Percentiles rank a stretch among this genome's conserved stretches.
Conservation (phyloP, 495 filamentous ascomycete genomes). For the Xylaria acuta region DNA sequence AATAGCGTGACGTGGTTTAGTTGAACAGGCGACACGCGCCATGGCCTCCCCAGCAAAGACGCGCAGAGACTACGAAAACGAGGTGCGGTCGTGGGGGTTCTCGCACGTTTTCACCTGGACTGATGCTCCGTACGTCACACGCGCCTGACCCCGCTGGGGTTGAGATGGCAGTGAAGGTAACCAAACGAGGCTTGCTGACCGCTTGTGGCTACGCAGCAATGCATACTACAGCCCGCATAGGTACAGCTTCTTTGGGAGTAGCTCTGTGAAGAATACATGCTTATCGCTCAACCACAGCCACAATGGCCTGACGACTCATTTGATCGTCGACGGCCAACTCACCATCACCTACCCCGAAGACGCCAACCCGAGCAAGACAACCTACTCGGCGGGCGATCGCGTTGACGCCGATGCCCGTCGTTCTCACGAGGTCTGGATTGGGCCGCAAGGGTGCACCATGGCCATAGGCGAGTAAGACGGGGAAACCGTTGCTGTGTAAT, state of each 20-base stretch:
- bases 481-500: neutral
- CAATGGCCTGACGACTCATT: conserved; percentile 71
- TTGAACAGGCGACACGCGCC: neutral
- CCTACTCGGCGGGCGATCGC: conserved; percentile 69
- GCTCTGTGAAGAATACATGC: neutral
- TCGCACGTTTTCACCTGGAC: conserved; percentile 79
- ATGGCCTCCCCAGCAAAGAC: conserved; percentile 30
- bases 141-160: neutral
- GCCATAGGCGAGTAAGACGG: conserved; percentile 75
- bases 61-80: conserved; percentile 52
- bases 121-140: conserved; percentile 69
- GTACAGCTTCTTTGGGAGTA: neutral
- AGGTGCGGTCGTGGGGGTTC: conserved; percentile 81
- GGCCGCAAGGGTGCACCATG: conserved; percentile 77
- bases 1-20: neutral
- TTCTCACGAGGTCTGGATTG: conserved; percentile 86
- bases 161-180: conserved; percentile 13
- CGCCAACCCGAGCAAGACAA: conserved; percentile 64
- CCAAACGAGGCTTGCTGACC: conserved; percentile 25
- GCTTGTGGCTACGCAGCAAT: conserved; percentile 46
- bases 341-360: conserved; percentile 79
- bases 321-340: conserved; percentile 72
- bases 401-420: conserved; percentile 78
- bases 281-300: conserved; percentile 58
- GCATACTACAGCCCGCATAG: conserved; percentile 72